A percentile compares a stretch with the other conserved stretches of the same genome.
These are phyloP conservation scores for Kuraishia hungarica DNA, from an alignment of 805 yeast species.

Conservation along the genomic window DNA sequence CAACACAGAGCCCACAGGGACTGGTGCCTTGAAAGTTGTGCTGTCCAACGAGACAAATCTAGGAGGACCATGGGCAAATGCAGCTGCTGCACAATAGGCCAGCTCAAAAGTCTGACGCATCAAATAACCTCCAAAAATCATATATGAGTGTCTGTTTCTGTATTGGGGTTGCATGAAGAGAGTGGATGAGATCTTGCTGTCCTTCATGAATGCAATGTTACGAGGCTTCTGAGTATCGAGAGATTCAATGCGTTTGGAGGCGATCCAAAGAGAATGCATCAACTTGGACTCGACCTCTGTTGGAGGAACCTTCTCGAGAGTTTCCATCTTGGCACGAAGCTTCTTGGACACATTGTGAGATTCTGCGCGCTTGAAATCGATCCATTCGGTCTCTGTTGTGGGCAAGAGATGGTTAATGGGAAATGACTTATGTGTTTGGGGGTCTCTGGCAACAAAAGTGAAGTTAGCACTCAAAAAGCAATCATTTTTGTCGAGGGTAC, in stretches of 20 bases:
- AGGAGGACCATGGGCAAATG: slow-evolving; percentile 78
- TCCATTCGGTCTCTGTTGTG: slow-evolving; percentile 65
- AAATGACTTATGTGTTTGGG: slow-evolving; percentile 82
- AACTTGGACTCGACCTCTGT: slow-evolving; percentile 67
- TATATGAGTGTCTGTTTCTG: slow-evolving; percentile 87
- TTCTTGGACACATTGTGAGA: slow-evolving; percentile 83
- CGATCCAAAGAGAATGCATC: slow-evolving; percentile 72
- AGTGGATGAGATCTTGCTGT: slow-evolving; percentile 65
- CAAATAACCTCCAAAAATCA: slow-evolving; percentile 93
- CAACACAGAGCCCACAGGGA: slow-evolving; percentile 88
- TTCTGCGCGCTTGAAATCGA: slow-evolving; percentile 82
- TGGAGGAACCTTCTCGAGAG: slow-evolving; percentile 58
- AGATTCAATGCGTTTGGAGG: slow-evolving; percentile 24
- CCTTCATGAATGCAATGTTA: slow-evolving; percentile 56
- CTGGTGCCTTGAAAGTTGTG: slow-evolving; percentile 89
- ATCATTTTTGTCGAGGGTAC: slow-evolving; percentile 51
- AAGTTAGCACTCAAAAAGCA: slow-evolving; percentile 83
- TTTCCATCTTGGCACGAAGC: slow-evolving; percentile 57
- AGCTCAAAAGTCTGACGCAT: slow-evolving; percentile 89
- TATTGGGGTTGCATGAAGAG: slow-evolving; percentile 95
- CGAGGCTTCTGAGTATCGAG: slow-evolving; percentile 29
- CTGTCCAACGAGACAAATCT: slow-evolving; percentile 86
- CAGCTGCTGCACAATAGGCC: slow-evolving; percentile 89
- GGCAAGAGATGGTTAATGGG: slow-evolving; percentile 80
- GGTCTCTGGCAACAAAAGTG: slow-evolving; percentile 94